These are phyloP conservation scores for Ceratocystis ficicola DNA, from an alignment of 2,329 filamentous ascomycete species.

Conservation along the genomic window DNA sequence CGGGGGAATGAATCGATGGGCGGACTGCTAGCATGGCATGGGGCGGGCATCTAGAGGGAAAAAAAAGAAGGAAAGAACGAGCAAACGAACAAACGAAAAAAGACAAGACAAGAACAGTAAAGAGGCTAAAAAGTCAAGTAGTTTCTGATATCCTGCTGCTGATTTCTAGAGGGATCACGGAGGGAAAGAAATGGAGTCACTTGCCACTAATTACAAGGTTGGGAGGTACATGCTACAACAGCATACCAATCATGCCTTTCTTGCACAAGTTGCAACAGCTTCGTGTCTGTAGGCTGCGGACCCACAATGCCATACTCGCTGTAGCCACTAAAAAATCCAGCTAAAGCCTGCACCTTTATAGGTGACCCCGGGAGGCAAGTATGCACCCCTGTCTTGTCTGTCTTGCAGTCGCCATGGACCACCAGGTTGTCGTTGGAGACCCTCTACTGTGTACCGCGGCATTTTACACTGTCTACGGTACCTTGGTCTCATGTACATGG, in stretches of 20 bases:
- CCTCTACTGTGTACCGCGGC: neutral
- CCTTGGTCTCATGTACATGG: conserved; percentile 6
- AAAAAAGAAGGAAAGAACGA: conserved; percentile 12
- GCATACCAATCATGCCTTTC: too few species aligned
- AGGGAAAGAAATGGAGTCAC: conserved; percentile 4
- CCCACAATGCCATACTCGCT: too few species aligned
- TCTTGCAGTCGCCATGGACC: too few species aligned
- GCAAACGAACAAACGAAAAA: neutral
- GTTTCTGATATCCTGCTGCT: neutral
- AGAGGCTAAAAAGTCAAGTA: conserved; percentile 6
- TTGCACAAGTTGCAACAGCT: too few species aligned
- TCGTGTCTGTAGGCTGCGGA: too few species aligned
- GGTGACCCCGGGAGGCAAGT: too few species aligned
- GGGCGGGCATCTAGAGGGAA: conserved; percentile 7
- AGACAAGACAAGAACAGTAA: conserved; percentile 16
- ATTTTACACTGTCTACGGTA: neutral
- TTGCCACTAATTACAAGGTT: too few species aligned
- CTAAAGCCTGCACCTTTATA: too few species aligned
- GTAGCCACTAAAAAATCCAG: too few species aligned
- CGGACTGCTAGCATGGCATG: neutral
- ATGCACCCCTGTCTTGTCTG: too few species aligned
- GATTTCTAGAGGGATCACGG: conserved; percentile 15
- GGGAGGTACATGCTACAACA: too few species aligned
- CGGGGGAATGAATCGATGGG: neutral
- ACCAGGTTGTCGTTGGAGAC: too few species aligned